phyloP scores from a whole-genome alignment of 1,139 yeast species.

The Pneumocystis oryctolagi region DNA sequence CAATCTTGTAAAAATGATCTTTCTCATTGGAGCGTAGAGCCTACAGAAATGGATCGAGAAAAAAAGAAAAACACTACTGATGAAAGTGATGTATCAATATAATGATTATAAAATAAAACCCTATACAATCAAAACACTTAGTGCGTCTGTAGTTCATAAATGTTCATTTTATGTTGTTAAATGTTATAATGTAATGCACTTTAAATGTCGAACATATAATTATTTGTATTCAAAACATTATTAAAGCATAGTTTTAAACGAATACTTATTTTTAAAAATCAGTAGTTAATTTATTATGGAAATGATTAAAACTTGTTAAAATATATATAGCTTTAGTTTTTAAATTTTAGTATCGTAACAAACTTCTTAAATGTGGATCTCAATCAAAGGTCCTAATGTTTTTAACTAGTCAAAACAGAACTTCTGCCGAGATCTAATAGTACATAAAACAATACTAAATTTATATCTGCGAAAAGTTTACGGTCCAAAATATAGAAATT shows the following conservation, averaged over 20 bases:
- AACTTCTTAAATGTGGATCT: background rate
- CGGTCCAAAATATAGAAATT: background rate
- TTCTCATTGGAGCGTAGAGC: background rate
- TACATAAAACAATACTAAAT: background rate
- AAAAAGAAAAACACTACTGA: background rate
- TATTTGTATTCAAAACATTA: background rate
- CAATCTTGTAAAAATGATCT: background rate
- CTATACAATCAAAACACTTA: background rate
- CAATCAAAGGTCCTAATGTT: background rate
- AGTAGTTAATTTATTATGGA: background rate
- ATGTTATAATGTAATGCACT: background rate
- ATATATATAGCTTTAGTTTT: background rate
- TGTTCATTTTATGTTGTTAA: background rate
- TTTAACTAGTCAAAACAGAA: background rate
- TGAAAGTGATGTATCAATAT: constrained; percentile 1
- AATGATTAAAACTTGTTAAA: background rate
- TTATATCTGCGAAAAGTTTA: background rate
- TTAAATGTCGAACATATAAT: background rate
- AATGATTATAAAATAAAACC: background rate
- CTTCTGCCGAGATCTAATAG: background rate
- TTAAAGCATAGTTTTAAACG: background rate
- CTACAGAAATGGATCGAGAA: background rate
- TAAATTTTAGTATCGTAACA: background rate
- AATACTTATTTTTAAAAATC: background rate
- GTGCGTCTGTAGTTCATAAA: background rate